These are phyloP conservation scores for Sporothrix sp. DNA, from an alignment of 2,329 filamentous ascomycete species.

Conservation along the genomic window DNA sequence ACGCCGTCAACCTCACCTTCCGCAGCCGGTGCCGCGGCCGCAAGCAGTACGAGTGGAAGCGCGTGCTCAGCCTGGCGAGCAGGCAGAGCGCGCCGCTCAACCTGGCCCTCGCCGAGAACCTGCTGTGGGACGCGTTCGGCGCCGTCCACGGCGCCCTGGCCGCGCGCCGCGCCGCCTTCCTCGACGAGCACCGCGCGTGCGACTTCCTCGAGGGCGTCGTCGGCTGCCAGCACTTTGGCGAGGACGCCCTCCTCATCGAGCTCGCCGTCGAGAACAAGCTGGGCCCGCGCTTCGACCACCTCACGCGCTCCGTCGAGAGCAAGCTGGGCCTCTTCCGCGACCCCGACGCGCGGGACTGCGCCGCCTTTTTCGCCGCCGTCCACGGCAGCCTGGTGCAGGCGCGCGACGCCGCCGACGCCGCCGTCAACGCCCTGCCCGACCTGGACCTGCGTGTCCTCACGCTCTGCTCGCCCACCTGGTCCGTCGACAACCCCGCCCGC, in stretches of 20 bases:
- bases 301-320: conserved; percentile 34
- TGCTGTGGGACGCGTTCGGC: conserved; percentile 37
- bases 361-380: conserved; percentile 33
- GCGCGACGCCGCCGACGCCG: conserved; percentile 33
- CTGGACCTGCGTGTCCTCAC: conserved; percentile 39
- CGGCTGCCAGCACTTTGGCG: conserved; percentile 32
- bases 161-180: conserved; percentile 31
- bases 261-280: conserved; percentile 41
- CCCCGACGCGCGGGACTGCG: conserved; percentile 33
- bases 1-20: conserved; percentile 37
- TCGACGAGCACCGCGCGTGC: conserved; percentile 30
- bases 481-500: conserved; percentile 35
- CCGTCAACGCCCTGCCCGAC: conserved; percentile 34
- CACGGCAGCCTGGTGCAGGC: conserved; percentile 29
- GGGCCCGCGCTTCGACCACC: conserved; percentile 37
- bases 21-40: conserved; percentile 31
- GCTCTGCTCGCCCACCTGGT: conserved; percentile 37
- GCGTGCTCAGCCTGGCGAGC: conserved; percentile 35
- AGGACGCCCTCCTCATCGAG: conserved; percentile 36
- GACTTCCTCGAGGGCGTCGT: conserved; percentile 27
- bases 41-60: conserved; percentile 28
- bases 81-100: conserved; percentile 39
- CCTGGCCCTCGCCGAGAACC: conserved; percentile 34
- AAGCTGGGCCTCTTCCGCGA: conserved; percentile 38
- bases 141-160: conserved; percentile 33